Conservation (phyloP, 306 rosid species). For the Dryas drummondii region DNA sequence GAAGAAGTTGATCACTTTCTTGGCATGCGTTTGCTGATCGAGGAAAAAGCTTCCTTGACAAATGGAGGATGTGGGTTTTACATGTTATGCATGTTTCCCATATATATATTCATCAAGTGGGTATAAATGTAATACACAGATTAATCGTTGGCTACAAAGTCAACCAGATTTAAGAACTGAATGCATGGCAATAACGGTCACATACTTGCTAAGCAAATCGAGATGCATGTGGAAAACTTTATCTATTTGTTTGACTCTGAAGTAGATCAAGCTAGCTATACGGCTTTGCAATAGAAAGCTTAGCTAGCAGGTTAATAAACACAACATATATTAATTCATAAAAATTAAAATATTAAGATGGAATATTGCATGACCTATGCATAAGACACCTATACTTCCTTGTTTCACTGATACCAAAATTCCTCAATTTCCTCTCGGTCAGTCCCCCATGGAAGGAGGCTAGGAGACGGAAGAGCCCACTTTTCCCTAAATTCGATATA, state of each 20-base stretch:
- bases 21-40: conserved; percentile 14
- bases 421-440: background rate
- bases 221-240: background rate
- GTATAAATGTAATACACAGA: background rate
- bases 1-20: background rate
- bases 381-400: background rate
- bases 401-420: background rate
- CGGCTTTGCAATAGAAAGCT: too few relatives aligned
- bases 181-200: conserved; percentile 18
- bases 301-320: background rate
- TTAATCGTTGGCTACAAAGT: conserved; percentile 7
- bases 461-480: too few relatives aligned
- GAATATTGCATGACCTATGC: background rate
- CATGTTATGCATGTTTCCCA: too few relatives aligned
- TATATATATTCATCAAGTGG: too few relatives aligned
- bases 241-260: conserved; percentile 12
- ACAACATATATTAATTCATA: background rate
- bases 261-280: too few relatives aligned
- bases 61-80: too few relatives aligned
- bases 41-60: background rate
- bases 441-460: background rate
- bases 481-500: too few relatives aligned
- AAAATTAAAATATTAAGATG: background rate
- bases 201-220: conserved; percentile 17
- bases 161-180: conserved; percentile 14